Evolutionary conservation across 2,329 filamentous ascomycete genomes (phyloP).

Genomic region (Fusarium praegraminearum): DNA sequence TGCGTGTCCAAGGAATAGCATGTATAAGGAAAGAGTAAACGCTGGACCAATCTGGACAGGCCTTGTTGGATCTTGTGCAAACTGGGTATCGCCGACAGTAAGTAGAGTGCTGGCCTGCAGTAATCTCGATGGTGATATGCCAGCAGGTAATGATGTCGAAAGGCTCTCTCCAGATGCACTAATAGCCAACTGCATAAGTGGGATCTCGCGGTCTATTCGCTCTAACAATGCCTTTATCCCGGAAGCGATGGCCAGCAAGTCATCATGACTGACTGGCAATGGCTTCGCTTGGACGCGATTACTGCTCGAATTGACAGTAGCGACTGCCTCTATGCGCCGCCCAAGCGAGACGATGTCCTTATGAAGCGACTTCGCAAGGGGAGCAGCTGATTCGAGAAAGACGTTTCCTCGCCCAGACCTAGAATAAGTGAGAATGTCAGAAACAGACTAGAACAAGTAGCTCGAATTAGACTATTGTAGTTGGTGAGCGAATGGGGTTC

Average conservation of each 20-base stretch:
- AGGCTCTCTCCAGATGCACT: slow-evolving; percentile 92
- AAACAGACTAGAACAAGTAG: slow-evolving; percentile 12
- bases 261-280: slow-evolving; percentile 62
- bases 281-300: slow-evolving; percentile 57
- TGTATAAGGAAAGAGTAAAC: slow-evolving; percentile 90
- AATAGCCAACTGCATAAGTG: slow-evolving; percentile 91
- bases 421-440: slow-evolving; percentile 16
- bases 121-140: slow-evolving; percentile 89
- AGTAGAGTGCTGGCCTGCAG: slow-evolving; percentile 94
- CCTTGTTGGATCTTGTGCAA: slow-evolving; percentile 70
- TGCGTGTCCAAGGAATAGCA: slow-evolving; percentile 89
- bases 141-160: slow-evolving; percentile 80
- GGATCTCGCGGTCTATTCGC: slow-evolving; percentile 90
- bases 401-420: slow-evolving; percentile 67
- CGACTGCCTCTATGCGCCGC: slow-evolving; percentile 77
- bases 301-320: slow-evolving; percentile 63
- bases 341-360: slow-evolving; percentile 86
- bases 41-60: slow-evolving; percentile 87
- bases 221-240: slow-evolving; percentile 81
- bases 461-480: slow-evolving; percentile 17
- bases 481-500: slow-evolving; percentile 40
- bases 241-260: slow-evolving; percentile 76
- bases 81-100: slow-evolving; percentile 87
- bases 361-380: slow-evolving; percentile 83
- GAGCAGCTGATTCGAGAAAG: slow-evolving; percentile 83